Base-by-base conservation (phyloP, 495 filamentous ascomycete species). In the Xylaria palmicola region DNA sequence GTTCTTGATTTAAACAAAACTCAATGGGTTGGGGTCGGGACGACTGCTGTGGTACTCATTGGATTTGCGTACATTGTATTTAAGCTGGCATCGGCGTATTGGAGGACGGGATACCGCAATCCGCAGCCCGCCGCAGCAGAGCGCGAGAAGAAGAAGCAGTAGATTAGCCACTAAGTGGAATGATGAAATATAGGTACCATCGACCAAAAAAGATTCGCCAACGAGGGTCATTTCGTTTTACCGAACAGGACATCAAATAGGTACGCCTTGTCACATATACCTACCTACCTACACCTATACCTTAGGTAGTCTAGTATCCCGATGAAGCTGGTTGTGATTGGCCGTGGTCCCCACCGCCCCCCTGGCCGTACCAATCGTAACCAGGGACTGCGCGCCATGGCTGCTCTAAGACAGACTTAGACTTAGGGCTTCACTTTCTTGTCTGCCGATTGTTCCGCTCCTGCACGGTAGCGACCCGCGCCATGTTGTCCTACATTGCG, bases 21-120 rank as follows among this genome's bases (percentile, higher is more conserved):
- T n/a, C 72, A 70, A 59, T 82, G 79, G 67, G 85, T 96, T 43
- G 88, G 90, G 72, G 58, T 75, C 36, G 90, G 88, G 6, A 97
- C 93, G 4, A 82, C 88, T 20, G 78, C 72, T 1, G 86, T 80
- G 7, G 86, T 98, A 34, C 39, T 85, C 22, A 63, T 88, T 34
- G 93, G 92, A 8, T 91, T 92, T 73, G 70, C 81, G 45, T 95
- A 90, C 87, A 79, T 96, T 43, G 72, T 85, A 34, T 89, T 85
- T 83, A 88, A 84, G 67, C 74, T 95, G 30, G 63, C 77, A 12
- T 68, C 71, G 19, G 83, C 77, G 15, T 77, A 65, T 57, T 37
- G 67, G 19, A 62, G 59, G 56, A 59, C 68, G n/a, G 71, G 70
- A 8, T 66, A 74, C 19, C 63, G 59, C 26, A 59, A 32, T 20